Percentiles rank a stretch among this genome's conserved stretches.
Conservation (phyloP, 345 rosid species). For the Lenwebbia sp. region DNA sequence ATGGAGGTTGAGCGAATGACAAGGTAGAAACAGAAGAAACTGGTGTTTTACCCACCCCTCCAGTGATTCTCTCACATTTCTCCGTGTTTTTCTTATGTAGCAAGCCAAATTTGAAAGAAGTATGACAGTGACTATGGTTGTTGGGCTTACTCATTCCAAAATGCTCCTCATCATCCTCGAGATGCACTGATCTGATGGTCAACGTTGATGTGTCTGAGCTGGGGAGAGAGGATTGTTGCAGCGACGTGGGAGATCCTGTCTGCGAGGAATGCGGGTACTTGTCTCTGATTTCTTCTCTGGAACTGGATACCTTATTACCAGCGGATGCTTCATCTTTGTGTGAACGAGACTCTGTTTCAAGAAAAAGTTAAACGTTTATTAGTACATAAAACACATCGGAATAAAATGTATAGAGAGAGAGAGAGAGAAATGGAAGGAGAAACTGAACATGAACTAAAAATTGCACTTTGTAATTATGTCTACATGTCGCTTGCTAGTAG, state of each 20-base stretch:
- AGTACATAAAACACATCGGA: neutral
- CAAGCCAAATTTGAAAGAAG: neutral
- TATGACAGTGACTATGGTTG: neutral
- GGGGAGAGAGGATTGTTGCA: neutral
- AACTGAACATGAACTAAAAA: neutral
- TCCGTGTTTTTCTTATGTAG: neutral
- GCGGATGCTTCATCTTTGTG: neutral
- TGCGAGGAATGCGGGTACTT: neutral
- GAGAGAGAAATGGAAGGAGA: neutral
- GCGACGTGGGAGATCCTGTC: neutral
- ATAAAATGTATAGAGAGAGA: too few species aligned
- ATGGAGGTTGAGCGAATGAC: conserved; percentile 7
- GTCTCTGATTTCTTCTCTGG: neutral
- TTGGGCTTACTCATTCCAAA: neutral
- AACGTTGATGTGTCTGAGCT: neutral
- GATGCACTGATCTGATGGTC: neutral
- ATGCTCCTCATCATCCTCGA: neutral
- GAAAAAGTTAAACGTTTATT: neutral
- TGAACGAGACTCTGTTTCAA: neutral
- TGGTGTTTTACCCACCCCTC: neutral
- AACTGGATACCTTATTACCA: neutral
- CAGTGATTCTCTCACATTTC: neutral
- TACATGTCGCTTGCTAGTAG: neutral
- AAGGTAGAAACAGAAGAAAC: conserved; percentile 11
- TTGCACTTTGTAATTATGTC: neutral